Base-by-base conservation (phyloP, 2,329 filamentous ascomycete species). In the Stemphylium vesicarium region DNA sequence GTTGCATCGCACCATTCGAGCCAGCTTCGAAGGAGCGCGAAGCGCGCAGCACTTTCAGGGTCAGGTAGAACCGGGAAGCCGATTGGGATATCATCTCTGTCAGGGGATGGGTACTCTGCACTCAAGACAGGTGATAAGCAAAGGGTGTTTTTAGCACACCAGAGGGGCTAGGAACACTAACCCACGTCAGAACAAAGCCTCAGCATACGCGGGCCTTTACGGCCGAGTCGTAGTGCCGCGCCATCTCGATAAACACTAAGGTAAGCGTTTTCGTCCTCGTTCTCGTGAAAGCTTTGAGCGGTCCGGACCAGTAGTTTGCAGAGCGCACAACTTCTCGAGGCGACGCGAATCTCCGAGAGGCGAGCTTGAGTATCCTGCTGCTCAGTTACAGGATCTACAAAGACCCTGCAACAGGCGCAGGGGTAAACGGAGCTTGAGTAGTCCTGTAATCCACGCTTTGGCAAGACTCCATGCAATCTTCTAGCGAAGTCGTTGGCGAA, bases 21-120 rank as follows among this genome's bases (percentile, higher is more conserved):
- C 57, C 57, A 59, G 47, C 31, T 43, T 37, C 45, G 49, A 47
- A 59, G 53, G n/a, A 59, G 50, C 20, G 15, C 39, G 38, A 53
- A 56, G 20, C 42, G 53, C 43, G 49, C 20, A 40, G 45, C 16
- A 38, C 44, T 50, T 45, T 33, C 39, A 33, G 50, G 13, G 42
- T 58, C 40, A 20, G 43, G 46, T 50, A 55, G 39, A n/a, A 40
- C 39, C 31, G 43, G 51, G 22, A 55, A 52, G 53, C 53, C 36
- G n/a, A 57, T 52, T 40, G 15, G 49, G 20, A 52, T 31, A 20
- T 48, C 36, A n/a, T 42, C 2, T 18, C 35, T 32, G 29, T 15
- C 22, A 36, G 22, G 1, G 31, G 29, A 9, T n/a, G 53, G 20
- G 39, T 36, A 31, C 39, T 48, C 57, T 60, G 37, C 41, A 40